Evolutionary conservation across 1,139 yeast genomes (phyloP), one percentile per base, ranked within the genome.

Genomic region (Debaryomyces sp.): DNA sequence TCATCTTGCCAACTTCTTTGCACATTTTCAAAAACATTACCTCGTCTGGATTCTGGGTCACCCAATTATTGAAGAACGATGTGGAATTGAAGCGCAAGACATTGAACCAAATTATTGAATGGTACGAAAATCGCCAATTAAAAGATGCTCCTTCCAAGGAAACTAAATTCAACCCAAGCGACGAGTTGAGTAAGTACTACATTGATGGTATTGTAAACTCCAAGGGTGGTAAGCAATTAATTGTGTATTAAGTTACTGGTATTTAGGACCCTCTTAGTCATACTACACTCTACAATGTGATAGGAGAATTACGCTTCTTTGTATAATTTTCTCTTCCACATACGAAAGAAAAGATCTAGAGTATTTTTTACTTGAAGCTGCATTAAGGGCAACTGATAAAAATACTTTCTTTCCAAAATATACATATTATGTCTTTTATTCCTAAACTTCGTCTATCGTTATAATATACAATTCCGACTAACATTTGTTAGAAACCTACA

Each of bases 11-110:
- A 38, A 90, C 97, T 1, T 83, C 96, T 1, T 72, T 89, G 52
- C 89, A 89, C 62, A 92, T 95, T 55, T 94, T 94, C 76, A 94
- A 91, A 67, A 88, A 92, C 62, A 69, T 94, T 51, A 85, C 89
- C 17, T 84, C 92, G 50, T 82, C 85, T 38, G 99, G 99, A 0
- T 94, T 88, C 72, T 94, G 99, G 99, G 84, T 94, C 49, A 89
- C 98, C 9, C 84, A 79, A 44, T 86, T 89, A 73, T 80, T 86
- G 56, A 83, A 84, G 60, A 68, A 77, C 50, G 76, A 89, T 60
- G 86, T 87, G 2, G 79, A 77, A 30, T 78, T 82, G 56, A 89
- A 92, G 67, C 64, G 71, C 49, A 70, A 75, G 23, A 82, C 89
- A 33, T 78, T 91, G 50, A 62, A 71, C 30, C 84, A 80, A 53